Conservation (phyloP, 768 basidiomycete genomes). For the Kwoniella bestiolae region DNA sequence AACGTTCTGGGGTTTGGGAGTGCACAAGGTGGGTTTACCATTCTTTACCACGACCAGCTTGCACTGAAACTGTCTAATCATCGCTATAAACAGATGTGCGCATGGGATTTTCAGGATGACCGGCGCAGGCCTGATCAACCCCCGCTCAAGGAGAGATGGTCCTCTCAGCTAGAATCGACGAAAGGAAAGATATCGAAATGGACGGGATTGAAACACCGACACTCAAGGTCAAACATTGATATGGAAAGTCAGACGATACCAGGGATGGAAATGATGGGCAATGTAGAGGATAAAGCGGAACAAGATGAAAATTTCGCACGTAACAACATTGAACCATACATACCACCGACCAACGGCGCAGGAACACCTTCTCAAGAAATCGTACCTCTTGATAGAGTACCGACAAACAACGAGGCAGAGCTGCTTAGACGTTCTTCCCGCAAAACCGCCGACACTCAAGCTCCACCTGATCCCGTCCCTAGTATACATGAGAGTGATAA, state of each 20-base stretch:
- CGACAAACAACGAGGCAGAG: not conserved
- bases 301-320: conserved; percentile 1
- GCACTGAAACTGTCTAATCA: not conserved
- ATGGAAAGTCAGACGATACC: conserved; percentile 15
- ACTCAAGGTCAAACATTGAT: not conserved
- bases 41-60: not conserved
- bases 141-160: conserved; percentile 35
- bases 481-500: not conserved
- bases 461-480: not conserved
- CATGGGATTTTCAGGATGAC: conserved; percentile 52
- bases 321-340: conserved; percentile 3
- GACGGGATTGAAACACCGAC: not conserved
- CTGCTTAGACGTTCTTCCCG: not conserved
- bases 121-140: conserved; percentile 26
- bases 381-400: not conserved
- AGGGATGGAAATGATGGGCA: conserved; percentile 20
- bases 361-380: not conserved
- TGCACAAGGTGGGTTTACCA: conserved; percentile 47
- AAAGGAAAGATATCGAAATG: conserved; percentile 11
- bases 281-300: conserved; percentile 27
- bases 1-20: conserved; percentile 59
- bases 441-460: not conserved
- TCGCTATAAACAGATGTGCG: conserved; percentile 41
- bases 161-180: conserved; percentile 1
- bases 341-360: not conserved